Evolutionary conservation across 495 filamentous ascomycete species (phyloP).

Genomic region (Acidiella bohemica): DNA sequence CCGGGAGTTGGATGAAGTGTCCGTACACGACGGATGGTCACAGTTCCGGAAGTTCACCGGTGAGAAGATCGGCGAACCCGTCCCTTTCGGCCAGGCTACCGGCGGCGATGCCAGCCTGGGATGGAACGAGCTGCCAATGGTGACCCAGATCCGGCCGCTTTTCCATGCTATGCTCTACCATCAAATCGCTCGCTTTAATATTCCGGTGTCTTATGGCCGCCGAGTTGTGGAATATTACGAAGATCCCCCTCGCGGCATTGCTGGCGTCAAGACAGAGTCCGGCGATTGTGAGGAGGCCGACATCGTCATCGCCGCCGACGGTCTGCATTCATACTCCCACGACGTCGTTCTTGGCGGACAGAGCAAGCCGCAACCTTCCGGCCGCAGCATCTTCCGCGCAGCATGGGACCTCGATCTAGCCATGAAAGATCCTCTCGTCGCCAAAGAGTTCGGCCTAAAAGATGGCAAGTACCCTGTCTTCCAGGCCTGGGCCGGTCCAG

Average conservation of each 20-base stretch:
- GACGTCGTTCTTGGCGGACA: constrained; percentile 33
- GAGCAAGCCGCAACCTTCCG: constrained; percentile 25
- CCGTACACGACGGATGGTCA: constrained; percentile 37
- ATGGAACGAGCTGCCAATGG: constrained; percentile 30
- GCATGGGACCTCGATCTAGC: constrained; percentile 30
- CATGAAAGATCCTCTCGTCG: constrained; percentile 21
- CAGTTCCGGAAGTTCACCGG: constrained; percentile 42
- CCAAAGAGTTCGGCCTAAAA: constrained; percentile 29
- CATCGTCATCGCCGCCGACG: constrained; percentile 46
- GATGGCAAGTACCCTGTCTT: constrained; percentile 4
- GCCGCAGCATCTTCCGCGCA: constrained; percentile 41
- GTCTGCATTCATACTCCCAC: constrained; percentile 38
- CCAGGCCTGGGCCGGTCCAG: constrained; percentile 7
- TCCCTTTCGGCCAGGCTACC: constrained; percentile 19
- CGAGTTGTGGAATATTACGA: constrained; percentile 35
- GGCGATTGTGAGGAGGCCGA: constrained; percentile 39
- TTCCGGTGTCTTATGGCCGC: constrained; percentile 39
- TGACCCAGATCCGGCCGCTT: constrained; percentile 29
- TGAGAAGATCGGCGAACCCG: constrained; percentile 27
- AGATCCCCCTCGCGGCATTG: constrained; percentile 30
- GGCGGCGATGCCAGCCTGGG: constrained; percentile 28
- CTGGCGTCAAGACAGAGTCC: constrained; percentile 34
- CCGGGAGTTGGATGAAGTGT: constrained; percentile 34
- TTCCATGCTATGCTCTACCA: constrained; percentile 42
- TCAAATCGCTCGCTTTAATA: constrained; percentile 35